Conservation (phyloP, 306 rosid species). For the Citrullus colocynthis region DNA sequence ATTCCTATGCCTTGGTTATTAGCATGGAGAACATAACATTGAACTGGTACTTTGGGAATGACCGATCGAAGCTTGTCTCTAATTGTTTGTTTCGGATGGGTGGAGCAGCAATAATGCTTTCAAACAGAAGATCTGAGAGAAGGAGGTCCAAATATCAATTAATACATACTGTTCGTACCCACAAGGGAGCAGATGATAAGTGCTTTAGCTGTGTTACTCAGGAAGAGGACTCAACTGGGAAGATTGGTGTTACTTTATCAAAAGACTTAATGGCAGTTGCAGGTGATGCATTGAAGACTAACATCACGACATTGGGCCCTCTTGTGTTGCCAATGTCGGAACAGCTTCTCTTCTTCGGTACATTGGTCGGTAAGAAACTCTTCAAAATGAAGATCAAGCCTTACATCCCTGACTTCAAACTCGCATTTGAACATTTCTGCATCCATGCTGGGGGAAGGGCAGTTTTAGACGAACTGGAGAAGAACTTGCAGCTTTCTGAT, state of each 20-base stretch:
- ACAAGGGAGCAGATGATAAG: constrained; percentile 81
- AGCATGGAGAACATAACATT: constrained; percentile 94
- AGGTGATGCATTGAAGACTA: constrained; percentile 79
- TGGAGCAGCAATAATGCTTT: constrained; percentile 77
- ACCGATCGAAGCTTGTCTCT: constrained; percentile 79
- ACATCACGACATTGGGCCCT: constrained; percentile 82
- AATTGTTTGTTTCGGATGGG: constrained; percentile 84
- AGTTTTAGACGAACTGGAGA: constrained; percentile 82
- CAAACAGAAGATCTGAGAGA: constrained; percentile 59
- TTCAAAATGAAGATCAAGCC: constrained; percentile 86
- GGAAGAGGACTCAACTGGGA: constrained; percentile 68
- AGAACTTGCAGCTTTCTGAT: constrained; percentile 70
- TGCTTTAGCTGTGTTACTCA: constrained; percentile 79
- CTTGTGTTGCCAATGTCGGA: constrained; percentile 83
- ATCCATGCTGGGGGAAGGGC: constrained; percentile 93
- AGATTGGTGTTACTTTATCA: constrained; percentile 75
- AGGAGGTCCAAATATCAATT: constrained; percentile 71
- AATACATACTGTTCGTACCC: constrained; percentile 61
- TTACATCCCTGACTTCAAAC: constrained; percentile 78
- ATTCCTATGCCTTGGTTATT: constrained; percentile 66
- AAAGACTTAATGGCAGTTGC: constrained; percentile 92
- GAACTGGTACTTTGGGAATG: constrained; percentile 93
- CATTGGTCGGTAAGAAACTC: constrained; percentile 52
- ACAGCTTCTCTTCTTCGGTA: constrained; percentile 69
- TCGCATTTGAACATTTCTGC: constrained; percentile 89